Evolutionary conservation across 192 early-diverging fungal species (phyloP).

Genomic region (Podila clonocystis): DNA sequence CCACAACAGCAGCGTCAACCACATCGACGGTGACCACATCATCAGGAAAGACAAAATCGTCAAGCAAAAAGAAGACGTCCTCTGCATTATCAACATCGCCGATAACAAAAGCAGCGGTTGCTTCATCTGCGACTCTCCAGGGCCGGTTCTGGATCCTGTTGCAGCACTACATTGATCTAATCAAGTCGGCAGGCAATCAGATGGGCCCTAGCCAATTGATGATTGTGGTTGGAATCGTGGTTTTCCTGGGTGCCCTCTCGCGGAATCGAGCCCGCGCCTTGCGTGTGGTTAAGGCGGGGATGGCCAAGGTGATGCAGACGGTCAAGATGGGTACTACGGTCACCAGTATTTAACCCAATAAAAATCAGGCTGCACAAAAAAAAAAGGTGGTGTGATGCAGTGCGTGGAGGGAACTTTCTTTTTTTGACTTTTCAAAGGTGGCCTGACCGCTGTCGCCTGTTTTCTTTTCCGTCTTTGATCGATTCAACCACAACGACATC

Average conservation of each 20-base stretch:
- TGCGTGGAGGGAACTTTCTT: not conserved
- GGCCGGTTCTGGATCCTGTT: slow-evolving; percentile 13
- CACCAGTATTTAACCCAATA: slow-evolving; percentile 9
- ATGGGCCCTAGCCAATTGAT: slow-evolving; percentile 37
- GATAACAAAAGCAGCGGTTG: not conserved
- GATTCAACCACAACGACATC: too few species aligned
- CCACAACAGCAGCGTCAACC: not conserved
- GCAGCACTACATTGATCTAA: slow-evolving; percentile 22
- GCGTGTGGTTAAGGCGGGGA: slow-evolving; percentile 15
- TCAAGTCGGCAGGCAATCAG: slow-evolving; percentile 8
- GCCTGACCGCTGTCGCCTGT: not conserved
- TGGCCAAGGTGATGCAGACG: slow-evolving; percentile 38
- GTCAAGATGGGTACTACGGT: slow-evolving; percentile 45
- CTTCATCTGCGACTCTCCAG: slow-evolving; percentile 2
- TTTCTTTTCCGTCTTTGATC: not conserved
- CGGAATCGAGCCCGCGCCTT: slow-evolving; percentile 28
- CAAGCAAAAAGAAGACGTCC: not conserved
- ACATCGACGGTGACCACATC: not conserved
- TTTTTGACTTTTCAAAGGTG: not conserved
- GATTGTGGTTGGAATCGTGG: slow-evolving; percentile 33
- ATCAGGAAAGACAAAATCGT: not conserved
- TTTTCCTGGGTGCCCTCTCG: slow-evolving; percentile 28
- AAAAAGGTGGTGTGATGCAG: not conserved
- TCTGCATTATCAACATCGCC: not conserved
- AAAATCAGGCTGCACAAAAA: not conserved